phyloP scores from a whole-genome alignment of 192 early-diverging fungal genomes.

The Linnemannia schmuckeri region DNA sequence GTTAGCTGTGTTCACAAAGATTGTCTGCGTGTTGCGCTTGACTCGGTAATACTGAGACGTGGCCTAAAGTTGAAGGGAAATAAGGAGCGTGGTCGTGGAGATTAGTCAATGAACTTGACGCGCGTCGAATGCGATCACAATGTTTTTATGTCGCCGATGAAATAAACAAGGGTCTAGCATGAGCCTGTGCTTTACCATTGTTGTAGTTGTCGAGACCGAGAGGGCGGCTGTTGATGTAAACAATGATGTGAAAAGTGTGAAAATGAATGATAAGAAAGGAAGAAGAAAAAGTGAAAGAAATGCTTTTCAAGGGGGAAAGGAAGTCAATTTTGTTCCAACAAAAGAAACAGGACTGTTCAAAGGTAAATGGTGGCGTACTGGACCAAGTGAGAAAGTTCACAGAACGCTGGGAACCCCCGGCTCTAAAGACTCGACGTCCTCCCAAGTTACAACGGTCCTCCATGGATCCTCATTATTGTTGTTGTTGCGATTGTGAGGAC shows the following conservation, averaged over 20 bases:
- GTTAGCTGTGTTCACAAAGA: constrained; percentile 43
- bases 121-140: background rate
- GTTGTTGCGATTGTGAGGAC: background rate
- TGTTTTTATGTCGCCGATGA: background rate
- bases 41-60: constrained; percentile 43
- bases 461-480: background rate
- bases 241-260: background rate
- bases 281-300: background rate
- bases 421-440: background rate
- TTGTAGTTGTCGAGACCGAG: background rate
- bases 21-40: constrained; percentile 42
- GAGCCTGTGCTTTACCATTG: background rate
- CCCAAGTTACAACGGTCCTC: background rate
- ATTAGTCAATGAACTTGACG: background rate
- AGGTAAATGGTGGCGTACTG: constrained; percentile 18
- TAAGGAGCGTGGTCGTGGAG: background rate
- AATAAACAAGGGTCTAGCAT: background rate
- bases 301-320: too few relatives aligned
- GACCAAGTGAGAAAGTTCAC: background rate
- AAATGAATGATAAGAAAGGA: background rate
- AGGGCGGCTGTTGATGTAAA: too few relatives aligned
- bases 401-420: background rate
- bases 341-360: background rate
- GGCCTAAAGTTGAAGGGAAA: background rate
- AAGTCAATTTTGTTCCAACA: background rate